Percentiles rank a stretch among this genome's conserved stretches.
phyloP scores from a whole-genome alignment of 78 protist species.

The Dictyostelium citrinum region DNA sequence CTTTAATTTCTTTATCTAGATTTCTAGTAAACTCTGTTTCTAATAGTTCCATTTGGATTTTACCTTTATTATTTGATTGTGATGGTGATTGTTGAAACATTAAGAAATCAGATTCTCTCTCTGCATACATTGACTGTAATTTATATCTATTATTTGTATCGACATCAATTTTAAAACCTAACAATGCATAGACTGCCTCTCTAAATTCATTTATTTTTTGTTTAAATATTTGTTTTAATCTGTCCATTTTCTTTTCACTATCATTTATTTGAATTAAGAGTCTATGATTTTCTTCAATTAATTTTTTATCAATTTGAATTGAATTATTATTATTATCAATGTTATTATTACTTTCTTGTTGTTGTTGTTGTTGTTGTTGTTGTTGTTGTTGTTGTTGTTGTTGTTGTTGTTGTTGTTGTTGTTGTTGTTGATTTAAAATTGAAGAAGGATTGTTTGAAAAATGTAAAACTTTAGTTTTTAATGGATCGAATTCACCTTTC shows the following conservation, averaged over 20 bases:
- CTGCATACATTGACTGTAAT: constrained; percentile 65
- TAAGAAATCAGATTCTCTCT: constrained; percentile 47
- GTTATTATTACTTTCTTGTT: neutral
- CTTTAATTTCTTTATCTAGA: constrained; percentile 59
- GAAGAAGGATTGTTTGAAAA: constrained; percentile 57
- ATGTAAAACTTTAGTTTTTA: constrained; percentile 68
- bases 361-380: neutral
- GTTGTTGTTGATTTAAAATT: neutral
- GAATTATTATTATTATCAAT: neutral
- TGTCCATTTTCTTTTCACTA: constrained; percentile 47
- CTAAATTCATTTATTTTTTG: constrained; percentile 66
- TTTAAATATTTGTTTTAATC: constrained; percentile 34
- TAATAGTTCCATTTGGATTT: constrained; percentile 43
- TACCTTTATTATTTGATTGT: neutral
- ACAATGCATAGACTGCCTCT: constrained; percentile 54
- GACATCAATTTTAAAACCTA: constrained; percentile 60
- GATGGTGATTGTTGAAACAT: constrained; percentile 27
- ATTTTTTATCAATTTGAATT: neutral
- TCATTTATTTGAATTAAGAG: constrained; percentile 13
- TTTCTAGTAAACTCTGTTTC: constrained; percentile 59
- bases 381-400: neutral
- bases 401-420: neutral
- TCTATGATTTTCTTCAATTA: constrained; percentile 61
- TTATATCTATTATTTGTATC: constrained; percentile 44
- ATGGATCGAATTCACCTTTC: constrained; percentile 60